phyloP scores from a whole-genome alignment of 352 stramenopile genomes.

The Phytophthora hibernalis region DNA sequence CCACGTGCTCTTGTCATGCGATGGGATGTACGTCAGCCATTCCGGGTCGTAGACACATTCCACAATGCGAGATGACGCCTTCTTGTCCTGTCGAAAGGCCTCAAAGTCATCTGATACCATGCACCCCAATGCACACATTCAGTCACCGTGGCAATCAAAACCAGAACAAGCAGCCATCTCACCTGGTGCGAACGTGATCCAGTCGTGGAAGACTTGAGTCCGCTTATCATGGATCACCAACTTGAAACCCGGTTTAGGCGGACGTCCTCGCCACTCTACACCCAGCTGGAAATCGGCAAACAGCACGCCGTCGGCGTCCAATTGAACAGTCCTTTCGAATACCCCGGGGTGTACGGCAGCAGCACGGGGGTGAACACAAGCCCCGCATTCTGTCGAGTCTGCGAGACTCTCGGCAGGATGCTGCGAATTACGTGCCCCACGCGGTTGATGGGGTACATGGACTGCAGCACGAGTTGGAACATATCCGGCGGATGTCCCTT shows the following conservation, averaged over 20 bases:
- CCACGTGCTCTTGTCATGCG: conserved; percentile 85
- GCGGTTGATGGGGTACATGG: conserved; percentile 84
- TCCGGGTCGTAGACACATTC: conserved; percentile 86
- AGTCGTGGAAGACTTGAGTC: conserved; percentile 88
- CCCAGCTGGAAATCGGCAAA: conserved; percentile 82
- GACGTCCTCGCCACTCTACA: conserved; percentile 81
- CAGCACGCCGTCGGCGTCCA: conserved; percentile 68
- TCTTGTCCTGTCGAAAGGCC: conserved; percentile 81
- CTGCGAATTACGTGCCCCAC: conserved; percentile 81
- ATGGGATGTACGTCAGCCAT: conserved; percentile 86
- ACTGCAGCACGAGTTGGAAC: conserved; percentile 86
- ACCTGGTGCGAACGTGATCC: conserved; percentile 87
- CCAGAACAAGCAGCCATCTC: background rate
- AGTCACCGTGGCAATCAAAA: background rate
- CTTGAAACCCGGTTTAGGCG: conserved; percentile 86
- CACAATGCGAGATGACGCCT: conserved; percentile 82
- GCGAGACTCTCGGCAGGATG: conserved; percentile 71
- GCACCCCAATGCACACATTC: background rate
- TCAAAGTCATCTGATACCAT: conserved; percentile 71
- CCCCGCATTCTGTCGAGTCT: conserved; percentile 81
- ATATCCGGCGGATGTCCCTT: conserved; percentile 82
- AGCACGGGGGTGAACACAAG: conserved; percentile 83
- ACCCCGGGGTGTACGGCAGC: conserved; percentile 79
- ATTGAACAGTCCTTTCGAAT: conserved; percentile 78
- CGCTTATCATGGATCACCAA: conserved; percentile 86